Percentiles rank a stretch among this genome's conserved stretches.
Conservation (phyloP, 768 basidiomycete genomes). For the Inosperma sp. region DNA sequence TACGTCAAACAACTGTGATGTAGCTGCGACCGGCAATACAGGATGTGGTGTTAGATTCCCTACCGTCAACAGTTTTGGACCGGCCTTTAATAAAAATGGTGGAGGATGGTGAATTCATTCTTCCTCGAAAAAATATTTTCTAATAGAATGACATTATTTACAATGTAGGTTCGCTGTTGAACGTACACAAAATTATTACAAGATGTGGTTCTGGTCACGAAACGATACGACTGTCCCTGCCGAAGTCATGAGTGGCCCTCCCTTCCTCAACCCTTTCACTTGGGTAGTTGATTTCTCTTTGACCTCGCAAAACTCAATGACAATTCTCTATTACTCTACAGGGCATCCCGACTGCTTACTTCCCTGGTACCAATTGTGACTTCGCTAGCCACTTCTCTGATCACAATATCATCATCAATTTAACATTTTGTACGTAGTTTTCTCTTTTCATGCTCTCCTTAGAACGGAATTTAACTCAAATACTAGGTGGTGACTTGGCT, state of each 20-base stretch:
- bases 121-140: not conserved
- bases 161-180: constrained; percentile 56
- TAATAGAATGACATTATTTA: not conserved
- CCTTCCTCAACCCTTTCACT: constrained; percentile 39
- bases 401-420: constrained; percentile 62
- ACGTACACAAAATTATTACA: constrained; percentile 50
- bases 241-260: constrained; percentile 41
- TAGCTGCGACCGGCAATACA: constrained; percentile 20
- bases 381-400: constrained; percentile 49
- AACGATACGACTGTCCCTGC: constrained; percentile 42
- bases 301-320: not conserved
- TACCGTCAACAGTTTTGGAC: constrained; percentile 46
- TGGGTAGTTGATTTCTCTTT: constrained; percentile 43
- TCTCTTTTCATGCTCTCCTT: not conserved
- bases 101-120: constrained; percentile 50
- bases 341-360: constrained; percentile 55
- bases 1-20: constrained; percentile 22
- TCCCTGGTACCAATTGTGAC: constrained; percentile 58
- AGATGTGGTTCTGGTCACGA: constrained; percentile 72
- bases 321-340: constrained; percentile 16
- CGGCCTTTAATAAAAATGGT: constrained; percentile 51
- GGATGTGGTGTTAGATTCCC: constrained; percentile 31
- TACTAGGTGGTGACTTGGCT: constrained; percentile 51
- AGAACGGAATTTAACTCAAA: not conserved
- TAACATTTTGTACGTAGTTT: constrained; percentile 32